Base-by-base conservation (phyloP, 2,329 filamentous ascomycete genomes). In the Didymella pomorum region DNA sequence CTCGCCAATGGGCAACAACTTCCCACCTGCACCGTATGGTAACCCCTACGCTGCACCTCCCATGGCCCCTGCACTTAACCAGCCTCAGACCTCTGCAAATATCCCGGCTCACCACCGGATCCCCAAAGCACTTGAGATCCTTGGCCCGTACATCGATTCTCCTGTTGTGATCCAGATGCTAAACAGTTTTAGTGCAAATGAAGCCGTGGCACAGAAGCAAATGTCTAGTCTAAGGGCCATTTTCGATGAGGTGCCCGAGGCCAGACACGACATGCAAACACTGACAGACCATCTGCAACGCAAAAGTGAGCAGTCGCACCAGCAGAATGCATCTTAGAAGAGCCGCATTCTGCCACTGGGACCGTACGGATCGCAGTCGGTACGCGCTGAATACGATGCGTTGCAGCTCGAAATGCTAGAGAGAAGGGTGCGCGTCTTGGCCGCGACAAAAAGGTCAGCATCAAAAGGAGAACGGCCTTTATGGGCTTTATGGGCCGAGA, bases 211-310 rank as follows among this genome's bases (percentile, higher is more conserved):
- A 10, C 72, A 76, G 45, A 67, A 84, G 16, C 91, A 96, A 71
- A 89, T 95, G 84, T 82, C 85, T 54, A 86, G 95, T 26, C 85
- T 97, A 61, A 83, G 85, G 50, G 82, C 84, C 37, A 88, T 94
- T 14, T 82, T 92, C 23, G 83, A 87, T 48, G 81, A 83, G 11
- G 87, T 92, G 53, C 86, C 87, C 0, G 83, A 83, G 21, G 86
- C 91, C 0, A 82, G 86, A 21, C 83, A 87, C 1, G 87, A 93
- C 60, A 71, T 81, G 11, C 61, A 48, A 8, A 65, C 71, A 1
- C 56, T 76, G 5, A 63, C 53, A 1, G 59, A 71, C 25, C 67
- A 73, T 37, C 31, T 76, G 37, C 41, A 52, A 43, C 52, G 43
- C 45, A 65, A 69, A 52, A 44, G 41, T 6, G 52, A 45, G 31